These are phyloP conservation scores for Penicillium sclerotigenum DNA, from an alignment of 2,329 filamentous ascomycete species.

Conservation along the genomic window DNA sequence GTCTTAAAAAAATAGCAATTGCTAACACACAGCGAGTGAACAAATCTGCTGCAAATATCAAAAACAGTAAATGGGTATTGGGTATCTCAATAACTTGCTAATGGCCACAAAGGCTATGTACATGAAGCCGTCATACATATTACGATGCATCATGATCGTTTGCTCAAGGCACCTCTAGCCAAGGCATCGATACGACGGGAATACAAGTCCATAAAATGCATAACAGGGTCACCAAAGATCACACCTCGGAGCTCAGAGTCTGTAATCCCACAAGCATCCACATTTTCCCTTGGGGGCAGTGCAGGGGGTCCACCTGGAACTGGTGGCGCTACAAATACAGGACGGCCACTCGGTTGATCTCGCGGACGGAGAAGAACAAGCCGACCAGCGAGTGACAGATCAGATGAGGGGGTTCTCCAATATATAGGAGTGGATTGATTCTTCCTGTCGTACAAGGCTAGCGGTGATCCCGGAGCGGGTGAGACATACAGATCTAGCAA, in stretches of 20 bases:
- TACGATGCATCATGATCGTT: slow-evolving; percentile 20
- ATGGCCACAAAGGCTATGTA: not conserved
- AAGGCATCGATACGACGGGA: slow-evolving; percentile 67
- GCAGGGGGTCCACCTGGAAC: slow-evolving; percentile 66
- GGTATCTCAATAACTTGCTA: not conserved
- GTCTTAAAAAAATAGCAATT: not conserved
- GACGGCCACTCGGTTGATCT: slow-evolving; percentile 63
- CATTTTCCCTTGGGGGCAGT: slow-evolving; percentile 48
- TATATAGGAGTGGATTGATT: slow-evolving; percentile 22
- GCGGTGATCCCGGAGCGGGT: slow-evolving; percentile 48
- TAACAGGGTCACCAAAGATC: slow-evolving; percentile 77
- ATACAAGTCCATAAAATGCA: slow-evolving; percentile 78
- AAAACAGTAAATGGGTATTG: not conserved
- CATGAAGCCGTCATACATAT: not conserved
- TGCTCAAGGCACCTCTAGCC: slow-evolving; percentile 63
- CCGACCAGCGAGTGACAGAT: slow-evolving; percentile 14
- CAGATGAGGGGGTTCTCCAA: slow-evolving; percentile 14
- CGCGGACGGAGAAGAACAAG: slow-evolving; percentile 15
- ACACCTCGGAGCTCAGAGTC: slow-evolving; percentile 67
- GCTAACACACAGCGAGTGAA: not conserved
- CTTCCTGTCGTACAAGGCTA: slow-evolving; percentile 14
- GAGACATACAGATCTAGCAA: slow-evolving; percentile 68
- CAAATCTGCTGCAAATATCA: not conserved
- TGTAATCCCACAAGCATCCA: slow-evolving; percentile 65
- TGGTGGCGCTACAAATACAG: slow-evolving; percentile 63